Percentiles rank a stretch among this genome's conserved stretches.
phyloP scores from a whole-genome alignment of 371 early-diverging fungal species.

The Rhizopus arrhizus region DNA sequence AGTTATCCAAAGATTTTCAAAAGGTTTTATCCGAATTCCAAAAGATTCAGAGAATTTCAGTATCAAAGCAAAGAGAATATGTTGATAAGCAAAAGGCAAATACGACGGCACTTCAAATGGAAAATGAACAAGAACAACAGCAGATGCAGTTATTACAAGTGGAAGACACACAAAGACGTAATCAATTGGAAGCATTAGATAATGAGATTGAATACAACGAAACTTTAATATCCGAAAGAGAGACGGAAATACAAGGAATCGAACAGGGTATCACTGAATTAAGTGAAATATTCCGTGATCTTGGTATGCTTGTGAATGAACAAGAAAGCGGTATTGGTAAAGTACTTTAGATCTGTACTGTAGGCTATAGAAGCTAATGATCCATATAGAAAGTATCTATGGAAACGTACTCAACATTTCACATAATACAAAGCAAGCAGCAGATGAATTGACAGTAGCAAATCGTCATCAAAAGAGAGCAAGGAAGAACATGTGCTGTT shows the following conservation, averaged over 20 bases:
- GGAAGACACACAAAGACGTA: constrained; percentile 61
- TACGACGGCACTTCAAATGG: constrained; percentile 42
- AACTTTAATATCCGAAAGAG: constrained; percentile 88
- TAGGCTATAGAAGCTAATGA: no score
- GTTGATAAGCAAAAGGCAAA: constrained; percentile 72
- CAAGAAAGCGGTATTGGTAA: constrained; percentile 91
- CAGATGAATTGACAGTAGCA: constrained; percentile 80
- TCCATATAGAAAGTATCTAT: constrained; percentile 48
- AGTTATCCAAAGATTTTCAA: constrained; percentile 92
- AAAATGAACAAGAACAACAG: constrained; percentile 41
- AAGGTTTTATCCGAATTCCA: constrained; percentile 89
- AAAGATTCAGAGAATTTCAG: constrained; percentile 77
- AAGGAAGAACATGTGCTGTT: constrained; percentile 81
- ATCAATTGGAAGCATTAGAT: constrained; percentile 80
- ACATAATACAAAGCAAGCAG: constrained; percentile 77
- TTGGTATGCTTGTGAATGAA: constrained; percentile 94
- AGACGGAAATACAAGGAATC: constrained; percentile 88
- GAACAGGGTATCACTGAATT: constrained; percentile 90
- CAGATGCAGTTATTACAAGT: constrained; percentile 50
- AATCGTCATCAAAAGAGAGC: constrained; percentile 79
- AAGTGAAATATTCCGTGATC: constrained; percentile 95
- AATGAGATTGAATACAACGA: constrained; percentile 94
- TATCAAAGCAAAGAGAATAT: constrained; percentile 85
- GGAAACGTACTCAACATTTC: constrained; percentile 83
- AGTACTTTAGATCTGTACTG: not conserved